Evolutionary conservation across 1,139 yeast species (phyloP), one percentile per base, ranked within the genome.

Genomic region (Yamadazyma spencermartinsiae): DNA sequence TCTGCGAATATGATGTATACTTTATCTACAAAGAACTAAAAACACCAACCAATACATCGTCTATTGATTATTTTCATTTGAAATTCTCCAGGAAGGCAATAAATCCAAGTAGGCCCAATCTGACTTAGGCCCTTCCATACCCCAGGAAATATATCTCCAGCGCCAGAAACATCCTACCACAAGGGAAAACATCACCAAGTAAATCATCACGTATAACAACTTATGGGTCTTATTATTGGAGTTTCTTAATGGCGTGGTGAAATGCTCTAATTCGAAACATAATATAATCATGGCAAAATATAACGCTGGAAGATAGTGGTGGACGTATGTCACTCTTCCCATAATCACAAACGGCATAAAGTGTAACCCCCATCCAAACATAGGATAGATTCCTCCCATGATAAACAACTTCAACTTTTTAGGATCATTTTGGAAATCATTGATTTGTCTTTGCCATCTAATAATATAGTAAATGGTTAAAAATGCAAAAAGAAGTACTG

Each of bases 291-390:
- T 81, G 42, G 98, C 98, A 68, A 94, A 94, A 68, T 90, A 94
- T 49, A 90, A 76, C 0, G 98, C 97, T 30, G 99, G 99, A 55
- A 90, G 76, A 64, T 92, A 92, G 65, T 92, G 99, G 63, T 92
- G 99, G 32, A 92, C 95, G 59, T 94, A 92, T 6, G 96, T 88
- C 50, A 94, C 98, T 74, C 99, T 86, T 21, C 96, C 89, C 98
- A 92, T 92, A 50, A 90, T 76, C 39, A 86, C 78, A 63, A 92
- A 92, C 30, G 99, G 98, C 57, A 82, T 62, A 63, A 74, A 94
- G 64, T 94, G 98, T 62, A 92, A 74, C 48, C 89, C 86, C 98
- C 98, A 94, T 24, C 96, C 98, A 42, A 92, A 68, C 74, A 90
- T 82, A 42, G 98, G 77, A 85, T 88, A 86, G 38, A 92, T 60